Conservation (phyloP, 2,329 filamentous ascomycete genomes). For the Diaporthe sp. region DNA sequence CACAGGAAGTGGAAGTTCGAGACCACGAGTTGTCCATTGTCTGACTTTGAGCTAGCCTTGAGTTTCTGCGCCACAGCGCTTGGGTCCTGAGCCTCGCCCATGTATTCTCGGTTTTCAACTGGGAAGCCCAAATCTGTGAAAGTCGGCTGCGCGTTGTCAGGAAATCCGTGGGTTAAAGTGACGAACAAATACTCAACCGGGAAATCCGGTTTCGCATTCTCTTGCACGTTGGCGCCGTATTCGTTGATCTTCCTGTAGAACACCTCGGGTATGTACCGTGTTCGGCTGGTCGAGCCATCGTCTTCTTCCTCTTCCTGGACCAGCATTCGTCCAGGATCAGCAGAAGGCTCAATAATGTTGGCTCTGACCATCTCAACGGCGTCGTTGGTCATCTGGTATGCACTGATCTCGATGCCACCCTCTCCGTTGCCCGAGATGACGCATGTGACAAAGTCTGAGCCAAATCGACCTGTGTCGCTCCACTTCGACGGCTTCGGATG, state of each 20-base stretch:
- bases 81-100: conserved; percentile 88
- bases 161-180: conserved; percentile 96
- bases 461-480: conserved; percentile 94
- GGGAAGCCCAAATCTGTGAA: conserved; percentile 84
- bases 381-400: conserved; percentile 95
- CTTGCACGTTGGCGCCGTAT: conserved; percentile 94
- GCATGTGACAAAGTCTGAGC: conserved; percentile 97
- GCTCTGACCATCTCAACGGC: conserved; percentile 97
- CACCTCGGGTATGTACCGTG: conserved; percentile 95
- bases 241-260: conserved; percentile 97
- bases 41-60: conserved; percentile 70
- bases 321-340: conserved; percentile 93
- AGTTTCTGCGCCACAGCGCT: conserved; percentile 77
- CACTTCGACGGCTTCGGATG: conserved; percentile 94
- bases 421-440: conserved; percentile 93
- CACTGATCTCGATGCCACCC: conserved; percentile 87
- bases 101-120: conserved; percentile 89
- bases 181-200: conserved; percentile 97
- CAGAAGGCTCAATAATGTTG: conserved; percentile 94
- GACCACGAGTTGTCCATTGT: conserved; percentile 74
- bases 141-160: conserved; percentile 79
- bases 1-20: conserved; percentile 97
- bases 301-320: conserved; percentile 93
- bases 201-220: conserved; percentile 96
- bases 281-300: conserved; percentile 74